Percentiles rank a stretch among this genome's conserved stretches.
Evolutionary conservation across 495 filamentous ascomycete species (phyloP).

Genomic region (Aspergillus mulundensis): DNA sequence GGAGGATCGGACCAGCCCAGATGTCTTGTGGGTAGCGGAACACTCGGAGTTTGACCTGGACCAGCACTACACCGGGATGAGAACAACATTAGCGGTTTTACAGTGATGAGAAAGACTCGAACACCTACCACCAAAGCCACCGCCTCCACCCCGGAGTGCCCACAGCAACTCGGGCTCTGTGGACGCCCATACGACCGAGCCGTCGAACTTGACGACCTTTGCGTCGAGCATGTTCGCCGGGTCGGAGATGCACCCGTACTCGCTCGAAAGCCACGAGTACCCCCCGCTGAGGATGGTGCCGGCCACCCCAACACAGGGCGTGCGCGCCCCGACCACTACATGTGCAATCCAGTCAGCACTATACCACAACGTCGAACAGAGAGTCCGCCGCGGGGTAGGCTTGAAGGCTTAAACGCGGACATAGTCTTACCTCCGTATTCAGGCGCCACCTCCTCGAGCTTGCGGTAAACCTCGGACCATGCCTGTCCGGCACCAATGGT

Average conservation of each 20-base stretch:
- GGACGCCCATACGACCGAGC: constrained; percentile 17
- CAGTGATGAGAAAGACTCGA: too few species aligned
- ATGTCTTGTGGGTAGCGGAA: constrained; percentile 15
- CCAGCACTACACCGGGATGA: too few species aligned
- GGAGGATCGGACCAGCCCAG: constrained; percentile 15
- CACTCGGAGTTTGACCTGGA: constrained; percentile 9
- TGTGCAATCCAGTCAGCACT: too few species aligned
- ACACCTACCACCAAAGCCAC: constrained; percentile 42
- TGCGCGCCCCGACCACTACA: constrained; percentile 16
- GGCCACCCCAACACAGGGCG: constrained; percentile 12
- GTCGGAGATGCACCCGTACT: constrained; percentile 15
- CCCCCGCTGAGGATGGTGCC: constrained; percentile 13
- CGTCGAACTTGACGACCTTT: constrained; percentile 17
- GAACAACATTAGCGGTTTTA: neutral
- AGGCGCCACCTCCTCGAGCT: constrained; percentile 3
- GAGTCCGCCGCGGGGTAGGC: too few species aligned
- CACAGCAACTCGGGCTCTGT: constrained; percentile 35
- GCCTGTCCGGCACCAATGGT: constrained; percentile 17
- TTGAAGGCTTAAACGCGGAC: too few species aligned
- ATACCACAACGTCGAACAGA: too few species aligned
- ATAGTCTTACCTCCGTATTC: constrained; percentile 15
- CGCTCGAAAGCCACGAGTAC: constrained; percentile 12
- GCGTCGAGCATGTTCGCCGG: constrained; percentile 20
- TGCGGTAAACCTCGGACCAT: constrained; percentile 14
- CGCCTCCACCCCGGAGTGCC: constrained; percentile 42